These are phyloP conservation scores for Pichia sp. DNA, from an alignment of 1,139 yeast genomes.

Conservation along the genomic window DNA sequence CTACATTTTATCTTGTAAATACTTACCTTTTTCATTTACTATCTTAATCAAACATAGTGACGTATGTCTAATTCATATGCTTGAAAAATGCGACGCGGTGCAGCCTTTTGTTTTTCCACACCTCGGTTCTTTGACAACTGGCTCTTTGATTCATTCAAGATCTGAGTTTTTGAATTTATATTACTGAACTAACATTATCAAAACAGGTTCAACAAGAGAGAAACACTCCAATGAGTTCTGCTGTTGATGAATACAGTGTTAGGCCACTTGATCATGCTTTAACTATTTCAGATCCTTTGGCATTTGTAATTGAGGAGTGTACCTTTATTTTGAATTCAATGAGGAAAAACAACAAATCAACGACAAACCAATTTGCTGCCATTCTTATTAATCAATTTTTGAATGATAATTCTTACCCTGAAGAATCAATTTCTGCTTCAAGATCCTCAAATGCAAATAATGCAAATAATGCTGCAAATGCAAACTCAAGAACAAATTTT, in stretches of 20 bases:
- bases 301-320: slow-evolving; percentile 84
- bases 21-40: too few species aligned
- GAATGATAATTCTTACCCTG: slow-evolving; percentile 15
- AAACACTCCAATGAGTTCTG: not conserved
- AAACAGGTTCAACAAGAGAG: not conserved
- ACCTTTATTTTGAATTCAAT: slow-evolving; percentile 80
- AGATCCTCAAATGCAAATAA: not conserved
- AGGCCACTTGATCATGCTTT: not conserved
- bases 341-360: slow-evolving; percentile 74
- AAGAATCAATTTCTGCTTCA: slow-evolving; percentile 6
- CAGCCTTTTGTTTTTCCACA: too few species aligned
- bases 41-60: too few species aligned
- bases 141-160: too few species aligned
- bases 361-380: slow-evolving; percentile 73
- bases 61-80: too few species aligned
- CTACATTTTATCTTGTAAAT: too few species aligned
- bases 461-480: slow-evolving; percentile 19
- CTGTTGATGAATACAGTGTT: not conserved
- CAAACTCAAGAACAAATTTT: slow-evolving; percentile 17
- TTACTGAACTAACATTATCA: too few species aligned
- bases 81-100: too few species aligned
- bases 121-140: too few species aligned
- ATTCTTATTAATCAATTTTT: slow-evolving; percentile 52
- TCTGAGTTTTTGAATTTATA: too few species aligned
- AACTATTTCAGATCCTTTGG: slow-evolving; percentile 51